Evolutionary conservation across 208 protist genomes (phyloP).

Genomic region (Porcisia deanei): DNA sequence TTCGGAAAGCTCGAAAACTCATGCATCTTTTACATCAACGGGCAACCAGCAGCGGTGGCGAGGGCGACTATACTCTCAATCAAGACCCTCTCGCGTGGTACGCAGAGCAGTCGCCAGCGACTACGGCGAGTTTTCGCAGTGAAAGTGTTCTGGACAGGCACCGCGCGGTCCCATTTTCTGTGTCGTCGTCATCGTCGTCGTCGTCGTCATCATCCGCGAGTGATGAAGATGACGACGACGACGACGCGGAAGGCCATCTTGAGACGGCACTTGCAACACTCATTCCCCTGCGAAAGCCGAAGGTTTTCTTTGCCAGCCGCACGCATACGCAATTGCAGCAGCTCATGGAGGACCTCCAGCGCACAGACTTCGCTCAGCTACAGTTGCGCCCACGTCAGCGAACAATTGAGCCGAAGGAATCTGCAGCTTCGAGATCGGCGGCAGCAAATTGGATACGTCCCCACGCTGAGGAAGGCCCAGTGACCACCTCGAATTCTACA

Average conservation of each 20-base stretch:
- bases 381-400: slow-evolving; percentile 23
- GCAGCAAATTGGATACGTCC: neutral
- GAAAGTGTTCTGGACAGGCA: neutral
- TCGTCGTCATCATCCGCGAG: slow-evolving; percentile 13
- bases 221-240: slow-evolving; percentile 14
- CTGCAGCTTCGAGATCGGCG: neutral
- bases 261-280: slow-evolving; percentile 24
- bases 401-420: neutral
- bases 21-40: slow-evolving; percentile 22
- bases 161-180: neutral
- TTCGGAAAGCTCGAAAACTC: slow-evolving; percentile 17
- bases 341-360: slow-evolving; percentile 89
- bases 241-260: slow-evolving; percentile 9
- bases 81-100: slow-evolving; percentile 29
- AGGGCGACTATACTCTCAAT: slow-evolving; percentile 14
- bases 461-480: neutral
- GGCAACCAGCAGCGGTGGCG: neutral
- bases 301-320: slow-evolving; percentile 94
- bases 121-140: neutral
- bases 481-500: neutral
- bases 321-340: slow-evolving; percentile 96
- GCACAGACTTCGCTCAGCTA: slow-evolving; percentile 74
- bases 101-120: slow-evolving; percentile 7
- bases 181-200: neutral
- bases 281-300: slow-evolving; percentile 64